Evolutionary conservation across 306 rosid genomes (phyloP).

Genomic region (Heteromeles arbutifolia): DNA sequence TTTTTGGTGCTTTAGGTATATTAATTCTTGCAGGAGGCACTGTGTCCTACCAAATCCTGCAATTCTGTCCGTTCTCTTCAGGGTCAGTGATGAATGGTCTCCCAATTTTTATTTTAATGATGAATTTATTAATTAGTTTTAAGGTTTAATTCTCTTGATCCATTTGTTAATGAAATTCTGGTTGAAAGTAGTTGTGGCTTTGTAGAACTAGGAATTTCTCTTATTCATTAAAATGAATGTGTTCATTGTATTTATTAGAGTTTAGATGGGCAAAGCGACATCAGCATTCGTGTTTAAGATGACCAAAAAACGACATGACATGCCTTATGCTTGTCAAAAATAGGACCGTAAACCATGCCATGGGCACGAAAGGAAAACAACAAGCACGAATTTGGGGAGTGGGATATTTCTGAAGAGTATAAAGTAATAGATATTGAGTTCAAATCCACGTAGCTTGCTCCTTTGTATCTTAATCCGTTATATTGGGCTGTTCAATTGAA

Average conservation of each 20-base stretch:
- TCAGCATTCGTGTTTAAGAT: background rate
- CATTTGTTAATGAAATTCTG: background rate
- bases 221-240: background rate
- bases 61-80: constrained; percentile 47
- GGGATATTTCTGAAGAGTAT: background rate
- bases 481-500: background rate
- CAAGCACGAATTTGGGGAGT: too few relatives aligned
- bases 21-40: constrained; percentile 55
- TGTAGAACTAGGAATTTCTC: background rate
- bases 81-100: constrained; percentile 42
- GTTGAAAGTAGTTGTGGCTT: background rate
- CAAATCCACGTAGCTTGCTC: background rate
- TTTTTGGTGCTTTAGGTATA: constrained; percentile 43
- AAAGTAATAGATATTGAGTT: background rate
- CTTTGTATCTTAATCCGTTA: background rate
- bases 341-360: background rate
- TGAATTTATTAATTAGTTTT: background rate
- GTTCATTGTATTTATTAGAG: background rate
- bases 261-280: background rate
- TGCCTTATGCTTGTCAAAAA: background rate
- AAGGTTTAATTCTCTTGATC: background rate
- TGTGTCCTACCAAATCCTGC: constrained; percentile 48
- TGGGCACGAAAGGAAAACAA: background rate
- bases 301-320: background rate
- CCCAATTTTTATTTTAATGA: background rate